Evolutionary conservation across 73 alveolate genomes (phyloP).

Genomic region (Paramecium pentaurelia): DNA sequence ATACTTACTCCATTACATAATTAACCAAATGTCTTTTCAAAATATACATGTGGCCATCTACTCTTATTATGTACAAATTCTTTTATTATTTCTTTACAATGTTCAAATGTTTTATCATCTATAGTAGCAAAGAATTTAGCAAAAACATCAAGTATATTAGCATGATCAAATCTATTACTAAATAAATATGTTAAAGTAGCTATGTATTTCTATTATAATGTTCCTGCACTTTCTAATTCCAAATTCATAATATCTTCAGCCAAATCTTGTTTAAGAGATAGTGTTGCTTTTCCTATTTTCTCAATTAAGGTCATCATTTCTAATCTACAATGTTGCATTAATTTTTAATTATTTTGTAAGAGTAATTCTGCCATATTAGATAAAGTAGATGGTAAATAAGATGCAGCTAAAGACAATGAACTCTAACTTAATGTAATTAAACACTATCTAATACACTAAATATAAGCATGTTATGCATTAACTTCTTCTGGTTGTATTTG

Average conservation of each 20-base stretch:
- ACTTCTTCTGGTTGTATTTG: background rate
- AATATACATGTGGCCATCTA: constrained; percentile 42
- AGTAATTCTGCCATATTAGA: background rate
- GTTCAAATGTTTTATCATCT: background rate
- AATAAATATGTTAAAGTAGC: background rate
- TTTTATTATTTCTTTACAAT: background rate
- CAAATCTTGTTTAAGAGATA: background rate
- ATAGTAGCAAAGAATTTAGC: background rate
- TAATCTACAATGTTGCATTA: background rate
- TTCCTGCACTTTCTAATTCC: constrained; percentile 7
- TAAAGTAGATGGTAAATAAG: constrained; percentile 17
- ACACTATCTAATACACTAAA: constrained; percentile 32
- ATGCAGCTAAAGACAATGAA: background rate
- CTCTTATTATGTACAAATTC: background rate
- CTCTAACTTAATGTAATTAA: background rate
- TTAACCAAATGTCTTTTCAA: background rate
- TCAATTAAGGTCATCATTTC: constrained; percentile 1
- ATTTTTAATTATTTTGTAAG: background rate
- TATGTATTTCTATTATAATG: background rate
- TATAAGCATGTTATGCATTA: constrained; percentile 30
- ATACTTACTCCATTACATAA: background rate
- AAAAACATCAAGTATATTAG: constrained; percentile 11
- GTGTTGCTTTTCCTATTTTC: background rate
- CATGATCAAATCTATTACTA: constrained; percentile 54
- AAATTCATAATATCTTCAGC: background rate